Evolutionary conservation across 169 alveolate genomes (phyloP).

Genomic region (Haemoproteus tartakovskyi): DNA sequence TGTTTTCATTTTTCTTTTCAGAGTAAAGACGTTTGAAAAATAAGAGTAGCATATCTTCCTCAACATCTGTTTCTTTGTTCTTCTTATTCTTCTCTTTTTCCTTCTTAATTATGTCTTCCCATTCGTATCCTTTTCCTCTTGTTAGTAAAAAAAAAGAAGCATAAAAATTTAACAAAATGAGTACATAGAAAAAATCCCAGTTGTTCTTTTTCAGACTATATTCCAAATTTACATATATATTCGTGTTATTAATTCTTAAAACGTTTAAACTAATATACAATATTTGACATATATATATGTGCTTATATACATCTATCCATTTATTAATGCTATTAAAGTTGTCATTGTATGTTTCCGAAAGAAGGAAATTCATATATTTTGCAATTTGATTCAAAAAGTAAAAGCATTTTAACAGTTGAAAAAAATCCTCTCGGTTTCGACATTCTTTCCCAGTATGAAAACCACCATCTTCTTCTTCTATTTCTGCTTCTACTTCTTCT

Average conservation of each 20-base stretch:
- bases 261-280: conserved; percentile 15
- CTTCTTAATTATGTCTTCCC: neutral
- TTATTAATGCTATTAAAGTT: neutral
- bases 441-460: too few relatives aligned
- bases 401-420: conserved; percentile 15
- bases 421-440: too few relatives aligned
- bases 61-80: too few relatives aligned
- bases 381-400: conserved; percentile 17
- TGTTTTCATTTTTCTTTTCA: too few relatives aligned
- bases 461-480: neutral
- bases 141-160: neutral
- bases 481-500: neutral
- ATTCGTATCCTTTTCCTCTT: neutral
- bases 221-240: conserved; percentile 7
- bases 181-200: conserved; percentile 30
- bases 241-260: conserved; percentile 41
- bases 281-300: conserved; percentile 24
- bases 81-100: neutral
- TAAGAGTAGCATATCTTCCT: too few relatives aligned
- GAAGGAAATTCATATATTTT: conserved; percentile 1
- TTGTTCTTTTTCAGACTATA: conserved; percentile 33
- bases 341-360: neutral
- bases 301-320: neutral
- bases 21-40: too few relatives aligned
- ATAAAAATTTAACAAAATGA: conserved; percentile 32